Conservation (phyloP, 805 yeast species). For the Candida michaelii region DNA sequence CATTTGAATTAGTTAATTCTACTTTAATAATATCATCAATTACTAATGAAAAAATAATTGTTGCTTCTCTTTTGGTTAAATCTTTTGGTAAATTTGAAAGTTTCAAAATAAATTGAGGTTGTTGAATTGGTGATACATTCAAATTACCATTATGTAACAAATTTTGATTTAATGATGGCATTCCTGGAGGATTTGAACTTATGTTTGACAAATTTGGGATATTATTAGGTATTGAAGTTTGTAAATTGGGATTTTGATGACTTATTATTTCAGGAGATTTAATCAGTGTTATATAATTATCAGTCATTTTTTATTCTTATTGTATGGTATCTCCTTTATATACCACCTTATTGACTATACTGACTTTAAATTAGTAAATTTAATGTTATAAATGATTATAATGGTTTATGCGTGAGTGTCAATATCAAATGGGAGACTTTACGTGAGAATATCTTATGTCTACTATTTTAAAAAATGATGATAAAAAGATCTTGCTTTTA, state of each 20-base stretch:
- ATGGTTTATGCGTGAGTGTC: conserved; percentile 2
- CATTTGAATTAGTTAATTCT: conserved; percentile 33
- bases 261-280: conserved; percentile 6
- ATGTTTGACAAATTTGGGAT: not conserved
- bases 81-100: conserved; percentile 63
- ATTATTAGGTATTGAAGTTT: not conserved
- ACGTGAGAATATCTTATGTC: conserved; percentile 7
- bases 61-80: conserved; percentile 63
- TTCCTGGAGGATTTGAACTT: not conserved
- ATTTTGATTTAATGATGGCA: not conserved
- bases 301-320: conserved; percentile 8
- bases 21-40: conserved; percentile 53
- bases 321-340: not conserved
- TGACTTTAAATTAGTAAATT: too few species aligned
- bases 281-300: conserved; percentile 12
- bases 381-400: not conserved
- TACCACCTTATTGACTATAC: not conserved
- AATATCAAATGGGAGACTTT: conserved; percentile 7
- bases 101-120: conserved; percentile 16
- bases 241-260: not conserved
- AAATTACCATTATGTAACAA: conserved; percentile 1
- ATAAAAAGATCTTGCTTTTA: not conserved
- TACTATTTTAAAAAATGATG: not conserved
- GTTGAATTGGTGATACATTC: not conserved
- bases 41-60: conserved; percentile 67